Percentiles rank a stretch among this genome's conserved stretches.
Conservation (phyloP, 73 alveolate species). For the Paramecium biaurelia region DNA sequence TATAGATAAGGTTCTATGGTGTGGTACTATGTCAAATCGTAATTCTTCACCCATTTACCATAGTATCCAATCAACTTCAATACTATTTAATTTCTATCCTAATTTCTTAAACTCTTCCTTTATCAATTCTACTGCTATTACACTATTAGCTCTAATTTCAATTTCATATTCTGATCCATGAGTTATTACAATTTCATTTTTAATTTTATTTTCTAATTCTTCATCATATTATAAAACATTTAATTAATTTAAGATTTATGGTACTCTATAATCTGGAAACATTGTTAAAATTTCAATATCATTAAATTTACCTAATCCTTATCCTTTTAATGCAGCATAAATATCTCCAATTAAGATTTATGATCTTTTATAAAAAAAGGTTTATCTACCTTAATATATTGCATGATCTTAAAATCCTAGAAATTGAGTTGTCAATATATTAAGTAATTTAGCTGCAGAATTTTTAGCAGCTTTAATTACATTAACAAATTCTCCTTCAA, state of each 20-base stretch:
- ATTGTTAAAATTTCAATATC: constrained; percentile 87
- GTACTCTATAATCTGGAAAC: constrained; percentile 97
- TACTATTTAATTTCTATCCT: constrained; percentile 61
- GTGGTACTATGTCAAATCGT: constrained; percentile 67
- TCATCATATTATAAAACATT: constrained; percentile 76
- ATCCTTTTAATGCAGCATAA: constrained; percentile 77
- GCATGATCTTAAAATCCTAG: constrained; percentile 94
- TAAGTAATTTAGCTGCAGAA: constrained; percentile 69
- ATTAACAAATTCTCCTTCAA: constrained; percentile 73
- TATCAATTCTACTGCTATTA: constrained; percentile 73
- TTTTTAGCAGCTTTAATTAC: constrained; percentile 73
- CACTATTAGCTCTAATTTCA: constrained; percentile 86
- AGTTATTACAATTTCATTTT: constrained; percentile 65
- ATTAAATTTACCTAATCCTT: constrained; percentile 70
- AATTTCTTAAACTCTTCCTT: constrained; percentile 62
- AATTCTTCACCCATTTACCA: constrained; percentile 87
- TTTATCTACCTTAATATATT: constrained; percentile 90
- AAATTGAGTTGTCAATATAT: constrained; percentile 62
- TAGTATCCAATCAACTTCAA: constrained; percentile 80
- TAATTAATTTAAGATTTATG: constrained; percentile 77
- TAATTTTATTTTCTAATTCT: constrained; percentile 66
- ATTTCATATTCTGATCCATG: constrained; percentile 77
- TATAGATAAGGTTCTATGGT: constrained; percentile 81
- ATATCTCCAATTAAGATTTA: constrained; percentile 92
- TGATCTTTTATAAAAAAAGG: constrained; percentile 93